phyloP scores from a whole-genome alignment of 805 yeast species.

The Yamadazyma philogaea region DNA sequence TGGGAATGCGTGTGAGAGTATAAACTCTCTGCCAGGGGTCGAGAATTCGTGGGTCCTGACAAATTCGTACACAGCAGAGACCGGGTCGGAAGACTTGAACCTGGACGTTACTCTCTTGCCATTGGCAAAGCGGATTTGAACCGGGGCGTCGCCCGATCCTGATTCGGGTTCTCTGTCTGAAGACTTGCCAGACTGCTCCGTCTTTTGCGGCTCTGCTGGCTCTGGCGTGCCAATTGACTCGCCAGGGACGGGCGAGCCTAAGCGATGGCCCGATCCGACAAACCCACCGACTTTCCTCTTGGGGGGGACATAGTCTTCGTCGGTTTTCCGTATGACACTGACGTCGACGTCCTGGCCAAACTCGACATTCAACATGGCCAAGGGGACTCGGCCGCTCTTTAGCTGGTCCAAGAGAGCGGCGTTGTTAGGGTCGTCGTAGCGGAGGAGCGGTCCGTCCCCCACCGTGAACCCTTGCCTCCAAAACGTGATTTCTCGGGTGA shows the following conservation, averaged over 20 bases:
- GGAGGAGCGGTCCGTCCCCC: slow-evolving; percentile 81
- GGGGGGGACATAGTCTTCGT: slow-evolving; percentile 77
- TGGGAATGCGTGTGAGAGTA: slow-evolving; percentile 79
- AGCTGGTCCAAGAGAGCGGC: slow-evolving; percentile 72
- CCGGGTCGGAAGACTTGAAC: slow-evolving; percentile 63
- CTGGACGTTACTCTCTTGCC: slow-evolving; percentile 68
- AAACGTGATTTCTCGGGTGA: slow-evolving; percentile 78
- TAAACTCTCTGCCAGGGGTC: slow-evolving; percentile 52
- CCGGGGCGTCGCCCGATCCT: slow-evolving; percentile 61
- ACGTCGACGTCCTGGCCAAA: slow-evolving; percentile 94
- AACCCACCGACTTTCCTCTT: slow-evolving; percentile 63
- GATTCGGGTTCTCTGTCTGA: slow-evolving; percentile 14
- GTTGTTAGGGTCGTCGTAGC: slow-evolving; percentile 93
- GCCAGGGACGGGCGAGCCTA: slow-evolving; percentile 88
- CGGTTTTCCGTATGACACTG: slow-evolving; percentile 72
- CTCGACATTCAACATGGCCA: slow-evolving; percentile 74
- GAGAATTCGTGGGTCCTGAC: slow-evolving; percentile 48
- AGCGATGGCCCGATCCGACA: slow-evolving; percentile 73
- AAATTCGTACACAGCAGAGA: slow-evolving; percentile 63
- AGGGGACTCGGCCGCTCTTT: slow-evolving; percentile 88
- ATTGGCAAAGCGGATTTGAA: slow-evolving; percentile 81
- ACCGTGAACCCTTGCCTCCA: slow-evolving; percentile 97
- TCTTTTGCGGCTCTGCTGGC: slow-evolving; percentile 17
- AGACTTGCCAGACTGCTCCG: slow-evolving; percentile 12
- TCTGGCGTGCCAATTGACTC: slow-evolving; percentile 43